phyloP scores from a whole-genome alignment of 306 rosid species.

The Vicia sativa region DNA sequence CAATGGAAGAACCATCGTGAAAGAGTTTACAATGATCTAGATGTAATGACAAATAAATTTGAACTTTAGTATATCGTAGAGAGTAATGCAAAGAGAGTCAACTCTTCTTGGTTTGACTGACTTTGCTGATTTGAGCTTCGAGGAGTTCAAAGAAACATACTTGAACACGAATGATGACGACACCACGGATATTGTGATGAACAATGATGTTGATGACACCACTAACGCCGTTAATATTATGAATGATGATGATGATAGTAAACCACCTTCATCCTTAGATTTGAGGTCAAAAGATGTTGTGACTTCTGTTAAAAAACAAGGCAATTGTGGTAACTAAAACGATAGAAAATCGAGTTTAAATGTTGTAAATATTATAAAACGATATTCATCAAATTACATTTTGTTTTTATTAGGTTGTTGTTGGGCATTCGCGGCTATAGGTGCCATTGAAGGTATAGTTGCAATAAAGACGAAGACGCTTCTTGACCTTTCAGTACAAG shows the following conservation, averaged over 20 bases:
- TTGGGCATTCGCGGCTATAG: conserved; percentile 27
- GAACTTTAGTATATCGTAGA: conserved; percentile 32
- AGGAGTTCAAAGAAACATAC: conserved; percentile 43
- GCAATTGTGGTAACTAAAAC: conserved; percentile 37
- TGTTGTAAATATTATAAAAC: too few species aligned
- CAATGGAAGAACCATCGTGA: conserved; percentile 53
- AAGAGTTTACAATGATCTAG: conserved; percentile 39
- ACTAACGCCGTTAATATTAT: too few species aligned
- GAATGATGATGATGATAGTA: background rate
- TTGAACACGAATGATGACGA: background rate
- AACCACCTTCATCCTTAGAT: conserved; percentile 48
- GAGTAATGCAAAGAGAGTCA: background rate
- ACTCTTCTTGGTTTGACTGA: conserved; percentile 48
- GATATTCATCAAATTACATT: too few species aligned
- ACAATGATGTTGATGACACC: too few species aligned
- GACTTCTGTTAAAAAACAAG: conserved; percentile 55
- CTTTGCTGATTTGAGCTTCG: conserved; percentile 58
- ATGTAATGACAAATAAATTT: conserved; percentile 52
- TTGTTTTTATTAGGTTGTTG: conserved; percentile 13
- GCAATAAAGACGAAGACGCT: conserved; percentile 23
- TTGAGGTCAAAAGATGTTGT: conserved; percentile 60
- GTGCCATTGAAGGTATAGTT: conserved; percentile 31
- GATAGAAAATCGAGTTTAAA: background rate
- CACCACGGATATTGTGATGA: conserved; percentile 1
- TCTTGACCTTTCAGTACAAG: conserved; percentile 22